Conservation (phyloP, 2,329 filamentous ascomycete species). For the Teratosphaeria gauchensis region DNA sequence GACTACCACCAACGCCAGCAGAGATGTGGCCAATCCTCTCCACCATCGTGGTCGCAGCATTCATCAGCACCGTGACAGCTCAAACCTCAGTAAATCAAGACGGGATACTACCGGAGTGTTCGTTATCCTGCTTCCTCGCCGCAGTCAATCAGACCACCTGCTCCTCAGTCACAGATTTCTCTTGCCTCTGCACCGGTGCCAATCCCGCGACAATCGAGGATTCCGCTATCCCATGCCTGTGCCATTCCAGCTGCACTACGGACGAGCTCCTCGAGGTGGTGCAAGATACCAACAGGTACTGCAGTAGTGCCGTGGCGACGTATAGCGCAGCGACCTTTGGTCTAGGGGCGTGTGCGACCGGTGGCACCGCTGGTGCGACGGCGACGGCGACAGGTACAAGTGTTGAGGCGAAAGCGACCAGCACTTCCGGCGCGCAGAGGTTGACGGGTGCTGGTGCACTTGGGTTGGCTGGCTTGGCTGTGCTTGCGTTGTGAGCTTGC, state of each 20-base stretch:
- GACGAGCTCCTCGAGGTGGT: slow-evolving; percentile 23
- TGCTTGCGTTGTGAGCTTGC: slow-evolving; percentile 5
- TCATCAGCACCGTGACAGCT: neutral
- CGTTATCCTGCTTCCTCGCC: slow-evolving; percentile 36
- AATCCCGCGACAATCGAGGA: slow-evolving; percentile 24
- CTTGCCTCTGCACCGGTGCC: slow-evolving; percentile 43
- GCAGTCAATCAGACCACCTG: slow-evolving; percentile 42
- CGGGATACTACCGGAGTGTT: slow-evolving; percentile 7
- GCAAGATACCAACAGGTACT: slow-evolving; percentile 2
- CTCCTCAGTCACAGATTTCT: slow-evolving; percentile 32
- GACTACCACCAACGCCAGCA: neutral
- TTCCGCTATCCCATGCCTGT: slow-evolving; percentile 33
- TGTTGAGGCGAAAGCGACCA: neutral
- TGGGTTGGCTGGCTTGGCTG: slow-evolving; percentile 6
- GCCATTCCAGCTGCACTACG: slow-evolving; percentile 25
- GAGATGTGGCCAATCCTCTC: neutral
- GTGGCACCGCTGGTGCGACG: slow-evolving; percentile 4
- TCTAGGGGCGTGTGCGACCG: slow-evolving; percentile 1
- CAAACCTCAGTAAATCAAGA: neutral
- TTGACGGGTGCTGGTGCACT: slow-evolving; percentile 1
- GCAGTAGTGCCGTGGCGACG: slow-evolving; percentile 1
- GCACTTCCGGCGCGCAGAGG: neutral
- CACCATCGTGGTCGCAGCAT: neutral
- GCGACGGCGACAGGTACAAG: slow-evolving; percentile 3
- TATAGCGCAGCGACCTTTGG: slow-evolving; percentile 3